A percentile compares a stretch with the other conserved stretches of the same genome.
phyloP scores from a whole-genome alignment of 1,284 basidiomycete genomes.

The Athelia psychrophila region DNA sequence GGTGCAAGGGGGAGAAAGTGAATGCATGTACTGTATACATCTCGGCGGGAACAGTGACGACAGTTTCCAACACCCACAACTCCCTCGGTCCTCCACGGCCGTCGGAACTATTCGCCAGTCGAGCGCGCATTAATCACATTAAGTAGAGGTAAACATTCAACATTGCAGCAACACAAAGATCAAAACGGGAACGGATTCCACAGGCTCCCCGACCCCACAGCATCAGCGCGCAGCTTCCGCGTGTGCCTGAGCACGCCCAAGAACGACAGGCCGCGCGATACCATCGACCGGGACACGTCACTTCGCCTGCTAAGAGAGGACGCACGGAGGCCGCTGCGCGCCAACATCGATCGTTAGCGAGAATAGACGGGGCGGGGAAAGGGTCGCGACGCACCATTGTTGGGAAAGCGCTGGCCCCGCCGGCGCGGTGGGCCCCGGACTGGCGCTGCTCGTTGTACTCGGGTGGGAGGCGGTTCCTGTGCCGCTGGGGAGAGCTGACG shows the following conservation, averaged over 20 bases:
- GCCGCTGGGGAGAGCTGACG: slow-evolving; percentile 6
- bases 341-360: background rate
- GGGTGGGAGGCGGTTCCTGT: background rate
- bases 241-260: background rate
- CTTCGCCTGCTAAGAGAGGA: background rate
- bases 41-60: too few species aligned
- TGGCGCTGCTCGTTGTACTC: background rate
- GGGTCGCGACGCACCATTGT: background rate
- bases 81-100: too few species aligned
- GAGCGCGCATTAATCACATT: too few species aligned
- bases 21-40: too few species aligned
- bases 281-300: background rate
- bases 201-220: background rate
- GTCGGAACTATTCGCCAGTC: too few species aligned
- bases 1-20: too few species aligned
- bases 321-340: background rate
- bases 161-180: too few species aligned
- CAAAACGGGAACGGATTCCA: background rate
- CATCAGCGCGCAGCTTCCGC: background rate
- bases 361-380: background rate
- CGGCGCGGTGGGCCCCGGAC: too few species aligned
- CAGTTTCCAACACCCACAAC: too few species aligned
- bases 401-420: background rate
- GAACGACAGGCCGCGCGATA: background rate
- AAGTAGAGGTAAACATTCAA: too few species aligned